Evolutionary conservation across 495 filamentous ascomycete genomes (phyloP).

Genomic region (Mytilinidion resinicola): DNA sequence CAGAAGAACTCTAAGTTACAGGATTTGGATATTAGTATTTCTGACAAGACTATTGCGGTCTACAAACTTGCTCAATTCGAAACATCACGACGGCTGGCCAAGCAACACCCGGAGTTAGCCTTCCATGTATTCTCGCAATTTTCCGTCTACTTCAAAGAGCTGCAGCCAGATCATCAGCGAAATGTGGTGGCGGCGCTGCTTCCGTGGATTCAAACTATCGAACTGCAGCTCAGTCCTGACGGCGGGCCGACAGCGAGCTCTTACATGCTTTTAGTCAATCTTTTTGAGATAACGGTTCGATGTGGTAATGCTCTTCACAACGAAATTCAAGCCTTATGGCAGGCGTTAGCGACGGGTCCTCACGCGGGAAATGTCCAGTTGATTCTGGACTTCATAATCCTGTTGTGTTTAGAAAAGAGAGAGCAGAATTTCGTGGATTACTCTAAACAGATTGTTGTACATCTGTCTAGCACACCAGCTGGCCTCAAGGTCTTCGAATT

Average conservation of each 20-base stretch:
- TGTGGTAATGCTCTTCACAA: conserved; percentile 84
- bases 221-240: conserved; percentile 89
- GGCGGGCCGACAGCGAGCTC: conserved; percentile 83
- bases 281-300: conserved; percentile 93
- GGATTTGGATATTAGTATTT: conserved; percentile 96
- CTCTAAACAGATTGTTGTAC: conserved; percentile 95
- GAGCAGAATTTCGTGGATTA: conserved; percentile 98
- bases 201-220: conserved; percentile 92
- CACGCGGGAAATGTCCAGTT: conserved; percentile 93
- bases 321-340: conserved; percentile 96
- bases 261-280: conserved; percentile 91
- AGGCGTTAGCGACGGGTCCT: conserved; percentile 88
- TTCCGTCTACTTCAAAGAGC: conserved; percentile 78
- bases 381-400: conserved; percentile 92
- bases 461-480: conserved; percentile 83
- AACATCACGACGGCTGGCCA: conserved; percentile 82
- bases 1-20: conserved; percentile 83
- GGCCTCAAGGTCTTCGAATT: conserved; percentile 93
- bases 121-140: conserved; percentile 95
- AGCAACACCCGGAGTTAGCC: conserved; percentile 78
- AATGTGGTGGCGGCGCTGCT: conserved; percentile 93
- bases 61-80: conserved; percentile 97
- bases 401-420: conserved; percentile 79
- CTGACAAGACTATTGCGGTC: conserved; percentile 95
- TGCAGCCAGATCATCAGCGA: conserved; percentile 72